Percentiles rank a stretch among this genome's conserved stretches.
Evolutionary conservation across 805 yeast genomes (phyloP).

Genomic region (Candida lessepsii): DNA sequence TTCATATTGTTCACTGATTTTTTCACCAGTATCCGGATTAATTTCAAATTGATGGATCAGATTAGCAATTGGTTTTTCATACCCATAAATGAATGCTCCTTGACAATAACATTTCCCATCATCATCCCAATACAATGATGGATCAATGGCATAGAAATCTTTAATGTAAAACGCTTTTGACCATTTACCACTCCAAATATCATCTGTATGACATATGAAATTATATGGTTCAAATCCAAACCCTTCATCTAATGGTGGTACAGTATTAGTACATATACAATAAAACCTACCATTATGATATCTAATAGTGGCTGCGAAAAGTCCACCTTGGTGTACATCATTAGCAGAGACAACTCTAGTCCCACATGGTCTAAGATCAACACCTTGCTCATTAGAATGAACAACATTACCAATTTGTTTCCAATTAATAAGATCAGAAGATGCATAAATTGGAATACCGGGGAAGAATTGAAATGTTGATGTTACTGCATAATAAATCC

Average conservation of each 20-base stretch:
- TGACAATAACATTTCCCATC: slow-evolving; percentile 10
- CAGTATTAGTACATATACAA: slow-evolving; percentile 5
- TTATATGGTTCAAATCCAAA: slow-evolving; percentile 3
- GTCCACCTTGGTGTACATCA: slow-evolving; percentile 6
- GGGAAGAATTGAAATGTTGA: slow-evolving; percentile 9
- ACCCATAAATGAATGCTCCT: slow-evolving; percentile 10
- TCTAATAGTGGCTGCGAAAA: slow-evolving; percentile 10
- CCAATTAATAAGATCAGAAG: slow-evolving; percentile 10
- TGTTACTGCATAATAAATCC: slow-evolving; percentile 9
- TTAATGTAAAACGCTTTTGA: slow-evolving; percentile 4
- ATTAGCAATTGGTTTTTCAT: slow-evolving; percentile 10
- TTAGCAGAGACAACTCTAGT: background rate
- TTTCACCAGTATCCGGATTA: slow-evolving; percentile 11
- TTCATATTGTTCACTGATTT: slow-evolving; percentile 8
- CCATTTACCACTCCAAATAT: slow-evolving; percentile 10
- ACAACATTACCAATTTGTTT: slow-evolving; percentile 9
- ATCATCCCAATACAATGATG: slow-evolving; percentile 8
- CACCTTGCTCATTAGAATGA: slow-evolving; percentile 3
- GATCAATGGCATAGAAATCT: slow-evolving; percentile 9
- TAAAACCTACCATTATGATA: slow-evolving; percentile 10
- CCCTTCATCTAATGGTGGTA: background rate
- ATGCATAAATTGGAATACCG: slow-evolving; percentile 10
- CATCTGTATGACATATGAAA: slow-evolving; percentile 10
- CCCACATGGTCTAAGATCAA: slow-evolving; percentile 6
- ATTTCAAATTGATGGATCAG: slow-evolving; percentile 9